Conservation (phyloP, 2,329 filamentous ascomycete species). For the Cordyceps farinosa region DNA sequence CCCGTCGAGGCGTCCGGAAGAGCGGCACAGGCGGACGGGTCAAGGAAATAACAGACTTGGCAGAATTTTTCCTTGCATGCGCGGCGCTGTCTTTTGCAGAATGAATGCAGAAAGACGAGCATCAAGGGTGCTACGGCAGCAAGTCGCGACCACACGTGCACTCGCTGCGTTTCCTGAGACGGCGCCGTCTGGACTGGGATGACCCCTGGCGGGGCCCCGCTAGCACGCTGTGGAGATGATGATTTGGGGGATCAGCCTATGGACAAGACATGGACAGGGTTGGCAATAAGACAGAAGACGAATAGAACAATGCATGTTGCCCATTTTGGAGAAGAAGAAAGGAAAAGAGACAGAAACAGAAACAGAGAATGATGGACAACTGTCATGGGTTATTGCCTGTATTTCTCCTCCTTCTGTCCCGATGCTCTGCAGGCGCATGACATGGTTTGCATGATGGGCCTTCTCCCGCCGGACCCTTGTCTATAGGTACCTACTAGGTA, state of each 20-base stretch:
- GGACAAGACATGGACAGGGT: neutral
- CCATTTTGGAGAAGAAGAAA: neutral
- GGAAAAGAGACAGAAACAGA: neutral
- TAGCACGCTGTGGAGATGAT: neutral
- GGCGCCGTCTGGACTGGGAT: neutral
- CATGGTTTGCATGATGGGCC: neutral
- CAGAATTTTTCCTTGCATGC: neutral
- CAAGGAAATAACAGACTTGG: conserved; percentile 10
- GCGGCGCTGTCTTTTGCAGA: neutral
- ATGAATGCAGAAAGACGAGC: neutral
- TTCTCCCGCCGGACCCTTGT: neutral
- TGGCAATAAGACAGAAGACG: neutral
- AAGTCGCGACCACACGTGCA: neutral
- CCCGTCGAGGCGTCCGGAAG: conserved; percentile 5
- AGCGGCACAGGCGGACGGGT: conserved; percentile 3
- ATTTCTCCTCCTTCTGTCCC: neutral
- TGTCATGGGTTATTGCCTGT: neutral
- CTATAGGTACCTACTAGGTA: neutral
- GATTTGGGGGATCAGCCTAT: neutral
- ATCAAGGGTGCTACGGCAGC: neutral
- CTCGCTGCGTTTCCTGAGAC: neutral
- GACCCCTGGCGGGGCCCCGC: neutral
- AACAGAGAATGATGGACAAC: neutral
- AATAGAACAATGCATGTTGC: too few species aligned
- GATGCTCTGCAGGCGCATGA: neutral